Percentiles rank a stretch among this genome's conserved stretches.
Evolutionary conservation across 495 filamentous ascomycete genomes (phyloP).

Genomic region (Xylaria scruposa): DNA sequence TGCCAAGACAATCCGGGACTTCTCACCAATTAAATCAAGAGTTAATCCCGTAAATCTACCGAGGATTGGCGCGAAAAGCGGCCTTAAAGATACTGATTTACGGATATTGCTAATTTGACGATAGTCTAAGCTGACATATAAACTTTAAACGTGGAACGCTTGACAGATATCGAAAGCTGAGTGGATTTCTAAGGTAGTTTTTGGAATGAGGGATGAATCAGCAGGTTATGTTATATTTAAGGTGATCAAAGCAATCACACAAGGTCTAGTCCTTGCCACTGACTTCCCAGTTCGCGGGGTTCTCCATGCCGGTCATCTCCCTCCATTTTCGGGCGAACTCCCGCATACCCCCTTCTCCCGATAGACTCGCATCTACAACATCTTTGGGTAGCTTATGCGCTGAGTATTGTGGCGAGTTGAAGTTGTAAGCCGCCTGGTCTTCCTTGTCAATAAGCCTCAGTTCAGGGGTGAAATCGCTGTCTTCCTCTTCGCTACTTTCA

Average conservation of each 20-base stretch:
- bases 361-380: conserved; percentile 86
- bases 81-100: neutral
- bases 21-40: neutral
- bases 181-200: neutral
- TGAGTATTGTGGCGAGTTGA: conserved; percentile 85
- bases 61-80: neutral
- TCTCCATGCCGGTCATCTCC: conserved; percentile 67
- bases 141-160: neutral
- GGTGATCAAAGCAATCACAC: neutral
- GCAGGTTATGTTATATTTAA: neutral
- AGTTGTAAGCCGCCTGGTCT: conserved; percentile 86
- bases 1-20: neutral
- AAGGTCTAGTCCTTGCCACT: conserved; percentile 30
- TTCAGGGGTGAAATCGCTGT: conserved; percentile 69
- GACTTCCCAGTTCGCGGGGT: conserved; percentile 39
- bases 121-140: neutral
- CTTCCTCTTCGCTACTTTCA: conserved; percentile 32
- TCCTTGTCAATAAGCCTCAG: conserved; percentile 80
- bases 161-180: neutral
- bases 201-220: neutral
- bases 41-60: neutral
- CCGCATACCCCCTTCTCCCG: conserved; percentile 74
- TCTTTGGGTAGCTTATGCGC: conserved; percentile 95
- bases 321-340: conserved; percentile 92
- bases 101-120: neutral